Conservation (phyloP, 1,284 basidiomycete genomes). For the Fomitopsis palustris region DNA sequence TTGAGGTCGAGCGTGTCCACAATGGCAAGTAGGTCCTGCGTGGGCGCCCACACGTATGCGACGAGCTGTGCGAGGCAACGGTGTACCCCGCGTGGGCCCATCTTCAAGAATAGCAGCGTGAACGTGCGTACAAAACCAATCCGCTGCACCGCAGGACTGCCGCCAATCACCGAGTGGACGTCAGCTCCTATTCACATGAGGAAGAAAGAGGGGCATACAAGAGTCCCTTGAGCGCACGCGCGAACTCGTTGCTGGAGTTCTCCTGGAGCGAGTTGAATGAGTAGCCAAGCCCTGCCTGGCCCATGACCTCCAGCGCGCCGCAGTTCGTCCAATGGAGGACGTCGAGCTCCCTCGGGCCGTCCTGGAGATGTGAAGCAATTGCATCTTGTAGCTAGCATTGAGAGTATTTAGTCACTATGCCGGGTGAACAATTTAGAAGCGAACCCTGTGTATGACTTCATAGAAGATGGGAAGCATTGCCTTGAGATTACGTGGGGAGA, state of each 20-base stretch:
- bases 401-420: not conserved
- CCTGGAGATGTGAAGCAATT: conserved; percentile 10
- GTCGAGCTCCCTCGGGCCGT: conserved; percentile 25
- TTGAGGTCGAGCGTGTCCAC: conserved; percentile 35
- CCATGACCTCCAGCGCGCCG: conserved; percentile 33
- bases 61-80: conserved; percentile 2
- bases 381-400: conserved; percentile 18
- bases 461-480: conserved; percentile 24
- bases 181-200: too few species aligned
- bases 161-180: too few species aligned
- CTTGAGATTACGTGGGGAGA: conserved; percentile 22
- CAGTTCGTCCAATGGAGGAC: conserved; percentile 31
- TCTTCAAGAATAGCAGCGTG: not conserved
- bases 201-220: conserved; percentile 8
- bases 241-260: not conserved
- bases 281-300: conserved; percentile 35
- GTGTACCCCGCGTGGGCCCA: conserved; percentile 3
- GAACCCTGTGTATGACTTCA: conserved; percentile 1
- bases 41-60: conserved; percentile 11
- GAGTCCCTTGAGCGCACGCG: not conserved
- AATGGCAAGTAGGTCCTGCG: conserved; percentile 31
- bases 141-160: not conserved
- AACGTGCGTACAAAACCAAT: not conserved
- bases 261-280: conserved; percentile 27
- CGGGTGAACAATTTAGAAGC: not conserved